Conservation (phyloP, 129 eudicot genomes). For the Kitagawia praeruptora region DNA sequence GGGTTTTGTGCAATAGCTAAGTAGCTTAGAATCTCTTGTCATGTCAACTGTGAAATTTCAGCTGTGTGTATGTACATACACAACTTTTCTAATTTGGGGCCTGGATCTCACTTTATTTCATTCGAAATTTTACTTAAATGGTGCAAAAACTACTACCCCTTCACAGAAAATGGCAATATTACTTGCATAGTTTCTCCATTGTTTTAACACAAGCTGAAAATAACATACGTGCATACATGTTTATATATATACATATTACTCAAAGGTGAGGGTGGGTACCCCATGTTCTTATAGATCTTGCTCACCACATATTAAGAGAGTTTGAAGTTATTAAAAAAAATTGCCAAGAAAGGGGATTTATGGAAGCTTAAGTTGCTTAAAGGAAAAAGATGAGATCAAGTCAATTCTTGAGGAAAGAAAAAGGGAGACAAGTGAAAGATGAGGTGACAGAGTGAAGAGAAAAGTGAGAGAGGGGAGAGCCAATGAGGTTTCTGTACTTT, state of each 20-base stretch:
- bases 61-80: neutral
- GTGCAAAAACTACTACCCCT: neutral
- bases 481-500: constrained; percentile 11
- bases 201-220: neutral
- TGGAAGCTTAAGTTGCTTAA: neutral
- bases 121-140: neutral
- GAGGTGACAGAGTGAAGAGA: constrained; percentile 9
- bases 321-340: neutral
- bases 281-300: neutral
- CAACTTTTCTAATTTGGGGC: neutral
- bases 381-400: neutral
- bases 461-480: neutral
- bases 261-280: neutral
- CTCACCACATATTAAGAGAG: neutral
- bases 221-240: neutral
- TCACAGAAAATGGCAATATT: neutral
- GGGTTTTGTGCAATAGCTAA: constrained; percentile 11
- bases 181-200: neutral
- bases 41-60: constrained; percentile 16
- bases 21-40: constrained; percentile 1
- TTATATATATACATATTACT: neutral
- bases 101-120: neutral
- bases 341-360: neutral
- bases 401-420: constrained; percentile 3
- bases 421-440: constrained; percentile 1